phyloP scores from a whole-genome alignment of 345 rosid genomes.

The Trapa bicornis region DNA sequence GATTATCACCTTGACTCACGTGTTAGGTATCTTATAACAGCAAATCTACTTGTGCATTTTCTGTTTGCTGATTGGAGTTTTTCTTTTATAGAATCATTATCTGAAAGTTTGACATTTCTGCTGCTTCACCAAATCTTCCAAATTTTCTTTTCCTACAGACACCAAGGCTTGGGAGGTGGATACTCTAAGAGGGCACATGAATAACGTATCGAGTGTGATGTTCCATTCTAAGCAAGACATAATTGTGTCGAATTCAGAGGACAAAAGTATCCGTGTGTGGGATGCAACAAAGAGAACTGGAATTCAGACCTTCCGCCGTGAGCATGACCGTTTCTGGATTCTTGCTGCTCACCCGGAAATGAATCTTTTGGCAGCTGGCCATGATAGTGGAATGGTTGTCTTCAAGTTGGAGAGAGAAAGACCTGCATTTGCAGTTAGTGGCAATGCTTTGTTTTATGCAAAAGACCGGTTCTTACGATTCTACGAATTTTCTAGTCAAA shows the following conservation, averaged over 20 bases:
- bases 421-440: constrained; percentile 81
- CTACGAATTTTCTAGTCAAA: constrained; percentile 65
- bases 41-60: background rate
- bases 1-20: background rate
- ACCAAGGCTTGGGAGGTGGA: constrained; percentile 99
- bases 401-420: constrained; percentile 95
- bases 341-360: constrained; percentile 90
- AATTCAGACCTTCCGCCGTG: constrained; percentile 87
- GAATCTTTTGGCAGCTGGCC: constrained; percentile 96
- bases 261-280: constrained; percentile 94
- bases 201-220: constrained; percentile 91
- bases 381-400: constrained; percentile 93
- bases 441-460: constrained; percentile 56
- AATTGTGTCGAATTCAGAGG: constrained; percentile 95
- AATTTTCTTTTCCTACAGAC: constrained; percentile 32
- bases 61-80: background rate
- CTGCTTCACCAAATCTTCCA: background rate
- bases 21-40: background rate
- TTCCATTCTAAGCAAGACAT: constrained; percentile 93
- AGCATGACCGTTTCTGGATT: constrained; percentile 93
- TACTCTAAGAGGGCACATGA: constrained; percentile 93
- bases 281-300: constrained; percentile 87
- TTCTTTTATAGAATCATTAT: background rate
- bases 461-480: constrained; percentile 76
- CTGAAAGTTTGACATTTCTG: background rate